Percentiles rank a stretch among this genome's conserved stretches.
Conservation (phyloP, 73 alveolate genomes). For the Diophrys sp. region DNA sequence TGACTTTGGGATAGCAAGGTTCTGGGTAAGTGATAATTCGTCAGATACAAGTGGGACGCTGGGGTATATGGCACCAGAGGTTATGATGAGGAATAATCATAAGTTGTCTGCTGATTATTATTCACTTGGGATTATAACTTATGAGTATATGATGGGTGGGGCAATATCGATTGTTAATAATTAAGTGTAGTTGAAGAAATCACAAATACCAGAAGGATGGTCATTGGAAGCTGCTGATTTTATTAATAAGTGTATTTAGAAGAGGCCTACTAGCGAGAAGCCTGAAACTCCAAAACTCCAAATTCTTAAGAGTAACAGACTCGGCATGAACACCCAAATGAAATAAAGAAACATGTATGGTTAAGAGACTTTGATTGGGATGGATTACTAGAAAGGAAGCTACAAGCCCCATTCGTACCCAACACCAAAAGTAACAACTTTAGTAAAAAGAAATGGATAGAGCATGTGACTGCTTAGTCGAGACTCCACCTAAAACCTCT, state of each 20-base stretch:
- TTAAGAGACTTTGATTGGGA: conserved; percentile 76
- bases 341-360: conserved; percentile 75
- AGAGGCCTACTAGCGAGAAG: too few species aligned
- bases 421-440: not conserved
- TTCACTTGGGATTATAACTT: conserved; percentile 72
- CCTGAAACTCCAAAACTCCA: too few species aligned
- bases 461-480: not conserved
- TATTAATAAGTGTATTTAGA: conserved; percentile 83
- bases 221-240: conserved; percentile 86
- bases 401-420: not conserved
- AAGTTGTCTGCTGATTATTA: conserved; percentile 55
- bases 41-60: conserved; percentile 94
- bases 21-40: conserved; percentile 86
- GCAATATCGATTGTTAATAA: conserved; percentile 72
- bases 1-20: conserved; percentile 91
- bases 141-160: conserved; percentile 68
- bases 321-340: conserved; percentile 72
- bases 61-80: conserved; percentile 86
- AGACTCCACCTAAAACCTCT: not conserved
- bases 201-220: conserved; percentile 84
- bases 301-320: conserved; percentile 54
- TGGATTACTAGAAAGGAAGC: conserved; percentile 35
- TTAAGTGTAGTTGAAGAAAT: conserved; percentile 70
- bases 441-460: not conserved
- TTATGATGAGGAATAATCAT: conserved; percentile 54